Percentiles rank a stretch among this genome's conserved stretches.
phyloP scores from a whole-genome alignment of 2,329 filamentous ascomycete genomes.

The Talaromyces sp. region DNA sequence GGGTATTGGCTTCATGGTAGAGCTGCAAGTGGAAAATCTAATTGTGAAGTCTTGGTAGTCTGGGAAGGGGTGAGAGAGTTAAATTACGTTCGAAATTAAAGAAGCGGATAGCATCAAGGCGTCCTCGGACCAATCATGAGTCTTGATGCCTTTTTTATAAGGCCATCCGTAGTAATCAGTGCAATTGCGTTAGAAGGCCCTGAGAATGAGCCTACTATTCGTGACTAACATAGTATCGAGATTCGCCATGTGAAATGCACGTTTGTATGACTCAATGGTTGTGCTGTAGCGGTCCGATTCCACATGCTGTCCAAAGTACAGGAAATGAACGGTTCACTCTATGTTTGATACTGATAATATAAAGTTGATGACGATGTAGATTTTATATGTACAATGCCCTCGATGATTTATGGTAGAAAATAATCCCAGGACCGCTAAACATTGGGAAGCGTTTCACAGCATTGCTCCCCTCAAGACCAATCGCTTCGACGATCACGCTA shows the following conservation, averaged over 20 bases:
- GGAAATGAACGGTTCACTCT: neutral
- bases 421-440: conserved; percentile 6
- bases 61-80: neutral
- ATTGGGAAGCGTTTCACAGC: neutral
- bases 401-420: neutral
- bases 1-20: conserved; percentile 33
- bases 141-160: neutral
- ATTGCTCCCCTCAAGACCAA: neutral
- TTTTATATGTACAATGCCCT: conserved; percentile 16
- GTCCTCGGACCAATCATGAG: conserved; percentile 15
- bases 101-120: conserved; percentile 10
- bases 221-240: neutral
- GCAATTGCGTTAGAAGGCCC: neutral
- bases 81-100: neutral
- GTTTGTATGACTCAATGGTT: neutral
- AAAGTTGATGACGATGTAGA: conserved; percentile 5
- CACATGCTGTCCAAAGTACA: neutral
- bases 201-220: neutral
- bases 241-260: neutral
- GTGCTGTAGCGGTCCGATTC: neutral
- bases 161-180: neutral
- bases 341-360: neutral
- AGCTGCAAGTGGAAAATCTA: neutral
- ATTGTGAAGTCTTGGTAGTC: too few relatives aligned
- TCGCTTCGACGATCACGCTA: conserved; percentile 5